phyloP scores from a whole-genome alignment of 1,284 basidiomycete genomes.

The Golubevia sp. region DNA sequence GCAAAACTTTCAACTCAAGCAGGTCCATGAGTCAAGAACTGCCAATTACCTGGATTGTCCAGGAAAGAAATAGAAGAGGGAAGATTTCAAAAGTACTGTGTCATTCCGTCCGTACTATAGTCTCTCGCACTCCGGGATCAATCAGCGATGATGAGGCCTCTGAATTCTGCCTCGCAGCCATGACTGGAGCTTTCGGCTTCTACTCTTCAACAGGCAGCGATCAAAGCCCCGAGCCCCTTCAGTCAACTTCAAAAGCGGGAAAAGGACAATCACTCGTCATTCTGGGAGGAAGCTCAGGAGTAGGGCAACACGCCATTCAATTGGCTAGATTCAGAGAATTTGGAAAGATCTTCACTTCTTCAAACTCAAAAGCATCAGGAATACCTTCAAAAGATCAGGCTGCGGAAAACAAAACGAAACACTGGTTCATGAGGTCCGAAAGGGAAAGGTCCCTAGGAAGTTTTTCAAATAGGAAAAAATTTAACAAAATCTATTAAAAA shows the following conservation, averaged over 20 bases:
- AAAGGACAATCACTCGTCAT: slow-evolving; percentile 35
- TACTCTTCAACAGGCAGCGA: slow-evolving; percentile 22
- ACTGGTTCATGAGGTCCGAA: no score
- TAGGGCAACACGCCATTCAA: slow-evolving; percentile 44
- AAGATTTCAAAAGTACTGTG: no score
- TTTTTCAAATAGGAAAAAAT: no score
- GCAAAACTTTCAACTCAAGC: no score
- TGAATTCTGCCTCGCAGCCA: slow-evolving; percentile 28
- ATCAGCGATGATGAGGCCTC: slow-evolving; percentile 45
- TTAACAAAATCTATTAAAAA: no score
- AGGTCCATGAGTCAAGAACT: no score
- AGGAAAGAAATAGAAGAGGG: no score
- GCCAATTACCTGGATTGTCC: no score
- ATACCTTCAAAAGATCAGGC: slow-evolving; percentile 28
- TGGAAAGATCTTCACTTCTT: slow-evolving; percentile 29
- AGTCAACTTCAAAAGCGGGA: slow-evolving; percentile 23
- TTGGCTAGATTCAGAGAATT: slow-evolving; percentile 35
- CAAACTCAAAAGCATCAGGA: slow-evolving; percentile 22
- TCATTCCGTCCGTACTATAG: no score
- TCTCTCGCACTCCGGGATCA: no score
- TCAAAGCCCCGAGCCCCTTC: slow-evolving; percentile 22
- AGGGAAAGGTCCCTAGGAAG: no score
- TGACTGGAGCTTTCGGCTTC: slow-evolving; percentile 23
- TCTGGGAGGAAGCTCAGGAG: slow-evolving; percentile 32
- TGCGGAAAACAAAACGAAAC: no score